phyloP scores from a whole-genome alignment of 257 asterid genomes.

The Gentiana straminea region DNA sequence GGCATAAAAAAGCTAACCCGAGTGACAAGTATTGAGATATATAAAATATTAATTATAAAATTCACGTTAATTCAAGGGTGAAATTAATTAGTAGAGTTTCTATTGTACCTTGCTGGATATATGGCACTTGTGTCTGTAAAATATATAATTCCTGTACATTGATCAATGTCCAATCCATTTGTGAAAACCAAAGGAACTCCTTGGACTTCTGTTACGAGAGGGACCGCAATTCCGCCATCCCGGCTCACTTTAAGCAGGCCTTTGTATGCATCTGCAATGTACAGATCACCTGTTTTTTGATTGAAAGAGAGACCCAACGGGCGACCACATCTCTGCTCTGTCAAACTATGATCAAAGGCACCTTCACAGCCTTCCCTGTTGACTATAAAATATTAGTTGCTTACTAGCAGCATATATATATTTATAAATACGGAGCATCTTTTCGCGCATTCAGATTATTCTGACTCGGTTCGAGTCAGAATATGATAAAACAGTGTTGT shows the following conservation, averaged over 20 bases:
- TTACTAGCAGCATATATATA: too few species aligned
- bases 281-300: conserved; percentile 43
- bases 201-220: conserved; percentile 40
- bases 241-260: conserved; percentile 64
- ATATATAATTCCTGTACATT: conserved; percentile 37
- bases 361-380: conserved; percentile 44
- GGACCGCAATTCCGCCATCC: conserved; percentile 45
- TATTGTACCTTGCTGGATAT: conserved; percentile 36
- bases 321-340: conserved; percentile 65
- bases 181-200: conserved; percentile 46
- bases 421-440: too few species aligned
- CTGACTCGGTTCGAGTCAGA: too few species aligned
- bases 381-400: too few species aligned
- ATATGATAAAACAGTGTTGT: too few species aligned
- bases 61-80: not conserved
- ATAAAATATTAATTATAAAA: too few species aligned
- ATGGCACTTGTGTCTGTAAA: conserved; percentile 58
- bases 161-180: conserved; percentile 67
- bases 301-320: conserved; percentile 58
- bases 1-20: too few species aligned
- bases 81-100: too few species aligned
- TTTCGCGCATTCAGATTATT: too few species aligned
- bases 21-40: too few species aligned
- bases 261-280: conserved; percentile 64
- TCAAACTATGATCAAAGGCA: conserved; percentile 16